These are phyloP conservation scores for Saccharomyces hybrid DNA, from an alignment of 1,139 yeast species.

Conservation along the genomic window DNA sequence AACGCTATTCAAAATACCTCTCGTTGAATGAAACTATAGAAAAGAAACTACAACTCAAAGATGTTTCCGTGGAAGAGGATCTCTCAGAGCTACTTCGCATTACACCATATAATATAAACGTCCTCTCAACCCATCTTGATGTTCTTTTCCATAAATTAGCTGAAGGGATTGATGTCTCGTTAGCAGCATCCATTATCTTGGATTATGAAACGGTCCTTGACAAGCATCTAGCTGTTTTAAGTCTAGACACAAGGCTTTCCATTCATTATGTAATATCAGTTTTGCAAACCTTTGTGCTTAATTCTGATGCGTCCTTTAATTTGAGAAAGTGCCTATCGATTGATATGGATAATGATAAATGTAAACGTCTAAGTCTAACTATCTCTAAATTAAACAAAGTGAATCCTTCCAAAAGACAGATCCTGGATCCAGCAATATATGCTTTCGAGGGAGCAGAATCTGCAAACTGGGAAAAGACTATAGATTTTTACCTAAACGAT, in stretches of 20 bases:
- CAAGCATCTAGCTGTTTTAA: slow-evolving; percentile 18
- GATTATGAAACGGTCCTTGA: slow-evolving; percentile 22
- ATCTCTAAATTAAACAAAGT: slow-evolving; percentile 22
- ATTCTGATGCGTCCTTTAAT: slow-evolving; percentile 20
- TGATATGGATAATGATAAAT: slow-evolving; percentile 29
- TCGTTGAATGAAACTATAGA: slow-evolving; percentile 10
- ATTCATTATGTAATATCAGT: slow-evolving; percentile 19
- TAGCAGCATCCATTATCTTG: slow-evolving; percentile 10
- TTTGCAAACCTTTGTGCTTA: slow-evolving; percentile 23
- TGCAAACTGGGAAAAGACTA: slow-evolving; percentile 17
- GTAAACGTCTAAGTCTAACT: slow-evolving; percentile 22
- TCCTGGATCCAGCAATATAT: slow-evolving; percentile 24
- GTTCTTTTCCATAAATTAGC: slow-evolving; percentile 9
- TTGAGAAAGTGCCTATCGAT: slow-evolving; percentile 27
- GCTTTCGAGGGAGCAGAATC: slow-evolving; percentile 4
- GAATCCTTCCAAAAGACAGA: slow-evolving; percentile 19
- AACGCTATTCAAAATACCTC: slow-evolving; percentile 4
- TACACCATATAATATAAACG: slow-evolving; percentile 9
- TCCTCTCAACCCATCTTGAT: slow-evolving; percentile 12
- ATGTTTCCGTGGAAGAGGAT: not conserved
- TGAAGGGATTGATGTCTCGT: slow-evolving; percentile 10
- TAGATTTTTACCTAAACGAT: slow-evolving; percentile 18
- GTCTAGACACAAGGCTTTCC: slow-evolving; percentile 17
- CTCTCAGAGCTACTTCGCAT: slow-evolving; percentile 2
- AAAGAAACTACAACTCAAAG: slow-evolving; percentile 5